phyloP scores from a whole-genome alignment of 371 early-diverging fungal species.

The Rhizopus sp. region DNA sequence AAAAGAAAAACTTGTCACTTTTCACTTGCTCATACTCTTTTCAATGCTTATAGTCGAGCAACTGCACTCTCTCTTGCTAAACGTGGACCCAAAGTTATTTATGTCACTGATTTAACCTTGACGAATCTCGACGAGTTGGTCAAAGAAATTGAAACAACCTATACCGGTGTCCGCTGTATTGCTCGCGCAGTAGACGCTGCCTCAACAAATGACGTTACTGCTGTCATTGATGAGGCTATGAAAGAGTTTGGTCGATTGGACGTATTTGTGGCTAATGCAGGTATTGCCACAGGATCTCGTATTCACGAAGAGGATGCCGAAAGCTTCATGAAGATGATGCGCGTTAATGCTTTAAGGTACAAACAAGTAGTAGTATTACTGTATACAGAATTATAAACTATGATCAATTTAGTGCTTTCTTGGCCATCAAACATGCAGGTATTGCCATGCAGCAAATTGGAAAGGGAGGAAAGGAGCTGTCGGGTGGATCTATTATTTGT shows the following conservation, averaged over 20 bases:
- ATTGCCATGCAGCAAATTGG: conserved; percentile 33
- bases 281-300: conserved; percentile 29
- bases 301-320: conserved; percentile 27
- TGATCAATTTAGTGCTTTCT: conserved; percentile 22
- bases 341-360: conserved; percentile 36
- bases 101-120: conserved; percentile 44
- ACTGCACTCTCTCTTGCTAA: conserved; percentile 48
- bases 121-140: conserved; percentile 41
- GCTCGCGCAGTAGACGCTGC: conserved; percentile 53
- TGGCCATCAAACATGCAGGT: conserved; percentile 47
- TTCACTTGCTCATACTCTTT: not conserved
- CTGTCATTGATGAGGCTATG: conserved; percentile 44
- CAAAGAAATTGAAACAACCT: conserved; percentile 37
- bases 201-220: conserved; percentile 33
- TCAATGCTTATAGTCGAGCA: conserved; percentile 31
- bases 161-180: conserved; percentile 40
- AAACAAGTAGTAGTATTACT: not conserved
- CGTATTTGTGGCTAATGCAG: conserved; percentile 61
- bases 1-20: conserved; percentile 3
- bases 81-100: conserved; percentile 51
- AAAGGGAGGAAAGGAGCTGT: conserved; percentile 32
- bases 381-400: not conserved
- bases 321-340: conserved; percentile 38
- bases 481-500: conserved; percentile 45
- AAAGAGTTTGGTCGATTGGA: conserved; percentile 49